Evolutionary conservation across 139 green algal species (phyloP), one percentile per base, ranked within the genome.

Genomic region (Mesotaenium endlicherianum): DNA sequence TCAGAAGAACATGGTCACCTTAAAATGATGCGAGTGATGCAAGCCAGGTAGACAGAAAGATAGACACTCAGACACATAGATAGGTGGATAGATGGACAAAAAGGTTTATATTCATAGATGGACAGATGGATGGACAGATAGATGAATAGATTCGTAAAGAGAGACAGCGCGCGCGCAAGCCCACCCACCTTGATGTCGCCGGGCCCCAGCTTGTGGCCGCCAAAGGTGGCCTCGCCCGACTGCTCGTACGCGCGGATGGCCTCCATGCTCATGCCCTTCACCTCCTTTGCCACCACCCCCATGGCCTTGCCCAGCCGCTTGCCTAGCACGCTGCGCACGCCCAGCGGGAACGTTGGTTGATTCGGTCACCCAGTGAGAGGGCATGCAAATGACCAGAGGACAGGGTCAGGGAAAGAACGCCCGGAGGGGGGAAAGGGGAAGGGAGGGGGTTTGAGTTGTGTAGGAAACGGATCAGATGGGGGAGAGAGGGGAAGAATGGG

Each of bases 251-350:
- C 75, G 31, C 91, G 47, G 17, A 98, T 92, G 49, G 93, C 79
- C 40, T 88, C 89, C 3, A 72, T 36, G 42, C 58, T 58, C 74
- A 96, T 81, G 11, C 43, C 87, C 88, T 94, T 93, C 34, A 96
- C 80, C 1, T 72, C 91, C 85, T 92, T 92, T 42, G 85, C 82
- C 68, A 98, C 91, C 5, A 75, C 77, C 2, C 68, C 89, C 92
- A 99, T 95, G 14, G 57, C 75, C 85, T 94, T 96, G 77, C 95
- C 94, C 67, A 98, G 83, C 36, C 90, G 77, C 91, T 94, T 94
- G 69, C 95, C 96, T 50, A 99, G 91, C 55, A 82, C 83, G 86
- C 81, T 87, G 80, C 20, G 26, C 53, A 20, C 53, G n/a, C n/a
- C n/a, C n/a, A n/a, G n/a, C n/a, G n/a, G n/a, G n/a, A n/a, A n/a